Conservation (phyloP, 352 stramenopile genomes). For the Globisporangium splendens region DNA sequence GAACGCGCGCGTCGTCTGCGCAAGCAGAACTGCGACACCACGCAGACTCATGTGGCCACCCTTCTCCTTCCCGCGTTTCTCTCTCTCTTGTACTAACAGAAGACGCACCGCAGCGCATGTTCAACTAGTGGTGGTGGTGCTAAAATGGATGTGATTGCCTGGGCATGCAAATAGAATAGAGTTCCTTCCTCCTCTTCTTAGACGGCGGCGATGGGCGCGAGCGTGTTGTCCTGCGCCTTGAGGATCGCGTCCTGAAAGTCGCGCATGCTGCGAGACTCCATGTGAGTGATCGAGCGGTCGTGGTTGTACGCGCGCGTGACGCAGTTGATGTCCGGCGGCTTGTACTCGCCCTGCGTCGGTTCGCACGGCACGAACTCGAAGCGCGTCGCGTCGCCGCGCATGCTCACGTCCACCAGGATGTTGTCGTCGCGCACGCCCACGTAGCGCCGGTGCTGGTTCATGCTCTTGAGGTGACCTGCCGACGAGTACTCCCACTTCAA, state of each 20-base stretch:
- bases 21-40: too few relatives aligned
- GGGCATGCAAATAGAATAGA: too few relatives aligned
- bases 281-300: conserved; percentile 52
- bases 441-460: conserved; percentile 88
- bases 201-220: too few relatives aligned
- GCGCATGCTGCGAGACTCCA: conserved; percentile 75
- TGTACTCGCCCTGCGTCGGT: conserved; percentile 19
- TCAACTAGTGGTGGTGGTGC: too few relatives aligned
- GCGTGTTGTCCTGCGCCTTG: conserved; percentile 19
- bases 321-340: conserved; percentile 65
- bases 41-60: too few relatives aligned
- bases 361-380: conserved; percentile 78
- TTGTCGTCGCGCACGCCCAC: conserved; percentile 68
- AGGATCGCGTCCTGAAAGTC: conserved; percentile 61
- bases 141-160: too few relatives aligned
- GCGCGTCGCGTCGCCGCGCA: conserved; percentile 73
- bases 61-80: too few relatives aligned
- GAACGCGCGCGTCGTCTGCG: too few relatives aligned
- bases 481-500: conserved; percentile 83
- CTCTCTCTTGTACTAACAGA: too few relatives aligned
- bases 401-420: conserved; percentile 80
- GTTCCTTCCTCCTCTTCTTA: too few relatives aligned
- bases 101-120: too few relatives aligned
- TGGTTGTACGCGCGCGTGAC: conserved; percentile 78
- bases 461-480: conserved; percentile 78